These are phyloP conservation scores for Pleodorina starrii DNA, from an alignment of 139 green algal species.

Conservation along the genomic window DNA sequence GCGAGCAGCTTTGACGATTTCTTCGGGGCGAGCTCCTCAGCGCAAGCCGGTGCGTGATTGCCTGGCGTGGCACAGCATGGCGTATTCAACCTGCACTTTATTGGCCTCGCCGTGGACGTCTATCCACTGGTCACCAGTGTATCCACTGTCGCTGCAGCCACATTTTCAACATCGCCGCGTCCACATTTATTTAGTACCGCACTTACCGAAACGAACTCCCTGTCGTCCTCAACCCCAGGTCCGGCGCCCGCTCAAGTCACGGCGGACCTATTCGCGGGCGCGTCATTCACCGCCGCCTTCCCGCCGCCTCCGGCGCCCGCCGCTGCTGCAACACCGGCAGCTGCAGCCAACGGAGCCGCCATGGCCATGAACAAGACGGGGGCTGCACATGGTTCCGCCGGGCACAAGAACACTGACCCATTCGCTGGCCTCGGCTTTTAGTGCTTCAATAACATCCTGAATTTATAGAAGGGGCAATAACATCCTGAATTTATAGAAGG, in stretches of 20 bases:
- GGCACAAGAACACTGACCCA: constrained; percentile 58
- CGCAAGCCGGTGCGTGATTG: not conserved
- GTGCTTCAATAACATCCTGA: not conserved
- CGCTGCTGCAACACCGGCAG: not conserved
- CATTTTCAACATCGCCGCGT: too few relatives aligned
- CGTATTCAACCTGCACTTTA: not conserved
- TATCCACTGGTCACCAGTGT: not conserved
- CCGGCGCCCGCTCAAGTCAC: not conserved
- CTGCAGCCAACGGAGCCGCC: not conserved
- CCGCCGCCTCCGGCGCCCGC: not conserved
- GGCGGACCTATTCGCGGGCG: constrained; percentile 44
- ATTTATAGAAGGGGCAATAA: too few relatives aligned
- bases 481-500: too few relatives aligned
- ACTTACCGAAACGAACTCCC: too few relatives aligned
- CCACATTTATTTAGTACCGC: too few relatives aligned
- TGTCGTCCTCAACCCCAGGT: not conserved
- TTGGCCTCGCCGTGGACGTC: not conserved
- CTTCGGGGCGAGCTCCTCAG: not conserved
- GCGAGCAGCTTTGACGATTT: not conserved
- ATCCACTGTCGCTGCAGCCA: too few relatives aligned
- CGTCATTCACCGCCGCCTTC: not conserved
- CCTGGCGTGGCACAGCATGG: not conserved
- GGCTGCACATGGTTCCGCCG: constrained; percentile 22
- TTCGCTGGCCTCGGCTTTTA: constrained; percentile 67
- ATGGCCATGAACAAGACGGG: constrained; percentile 36